Base-by-base conservation (phyloP, 2,329 filamentous ascomycete genomes). In the Tolypocladium album region DNA sequence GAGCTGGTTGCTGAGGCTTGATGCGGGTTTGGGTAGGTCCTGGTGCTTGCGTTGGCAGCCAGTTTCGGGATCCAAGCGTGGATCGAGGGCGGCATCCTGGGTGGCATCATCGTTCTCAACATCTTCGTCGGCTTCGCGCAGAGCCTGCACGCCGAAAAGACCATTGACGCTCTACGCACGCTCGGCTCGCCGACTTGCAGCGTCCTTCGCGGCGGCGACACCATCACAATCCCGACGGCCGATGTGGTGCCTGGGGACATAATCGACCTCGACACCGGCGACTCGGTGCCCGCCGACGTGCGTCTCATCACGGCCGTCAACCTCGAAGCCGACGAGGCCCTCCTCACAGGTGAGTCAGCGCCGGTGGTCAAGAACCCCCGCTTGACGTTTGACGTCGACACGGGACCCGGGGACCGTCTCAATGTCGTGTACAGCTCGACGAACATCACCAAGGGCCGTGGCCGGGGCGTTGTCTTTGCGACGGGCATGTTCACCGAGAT, bases 281-380 rank as follows among this genome's bases (percentile, higher is more conserved):
- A 85, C 63, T 83, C 82, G 22, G 76, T 86, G 27, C 83, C 84
- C 27, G 84, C 83, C 5, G 84, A 87, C 65, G 70, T 86, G 9
- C 77, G 82, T 58, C 67, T 81, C 2, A 65, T 85, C 45, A 81
- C 86, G 63, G 80, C 78, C 36, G 80, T 88, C 74, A 89, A 89
- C 70, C 79, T 87, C 50, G 85, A 86, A 65, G 87, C 84, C 64
- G 86, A 91, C 62, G 84, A 87, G 69, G 83, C 84, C 1, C 76
- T 86, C 24, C 77, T 87, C 15, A 88, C 85, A 2, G 85, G 85
- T 56, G 85, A 88, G 70, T 85, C 84, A 9, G 74, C 85, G 0
- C 84, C 84, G n/a, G 80, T 85, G 2, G 76, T 75, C 68, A 82
- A 87, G 73, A 75, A 81, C 64, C 68, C 77, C 8, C 69, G 75